Base-by-base conservation (phyloP, 2,329 filamentous ascomycete genomes). In the Claviceps maximensis region DNA sequence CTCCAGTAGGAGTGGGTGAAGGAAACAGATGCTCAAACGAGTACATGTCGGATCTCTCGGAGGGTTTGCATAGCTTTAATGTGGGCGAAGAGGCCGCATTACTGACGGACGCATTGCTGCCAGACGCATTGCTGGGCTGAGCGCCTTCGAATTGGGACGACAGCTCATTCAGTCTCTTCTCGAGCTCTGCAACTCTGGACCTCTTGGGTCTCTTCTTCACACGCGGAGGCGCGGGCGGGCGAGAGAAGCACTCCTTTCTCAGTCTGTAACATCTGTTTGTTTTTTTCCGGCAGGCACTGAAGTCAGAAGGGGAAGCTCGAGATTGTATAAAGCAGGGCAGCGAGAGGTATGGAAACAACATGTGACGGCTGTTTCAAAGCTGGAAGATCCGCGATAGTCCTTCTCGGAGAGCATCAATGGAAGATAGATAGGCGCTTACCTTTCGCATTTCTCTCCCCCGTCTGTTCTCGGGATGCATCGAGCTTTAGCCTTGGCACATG, bases 401-500 rank as follows among this genome's bases (percentile, higher is more conserved):
- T 13, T n/a, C n/a, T 5, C 6, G 17, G 17, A 8, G 15, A 38
- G 15, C 15, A 38, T 38, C 36, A 38, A 38, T n/a, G 36, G 17
- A 38, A 38, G 6, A 17, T 2, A 5, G 2, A 7, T 15, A 38
- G n/a, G 15, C 15, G 36, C 36, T 49, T 58, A 76, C 74, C 74
- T 70, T 56, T 77, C 74, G 57, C 74, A 77, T 52, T 73, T 72
- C 52, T 66, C 63, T 36, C 60, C 63, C 6, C 62, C 66, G 15
- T 63, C 61, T 10, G 70, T 68, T 2, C 74, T 70, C 0, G 71
- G 65, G 27, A 75, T 70, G 46, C 74, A 77, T 58, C 74, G 67
- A 31, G 73, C 70, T 59, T 77, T 77, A n/a, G 74, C 74, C 58
- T 71, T 74, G 54, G 74, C 74, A 58, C 74, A 77, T 1, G 73